phyloP scores from a whole-genome alignment of 345 rosid genomes.

The Lumnitzera racemosa region DNA sequence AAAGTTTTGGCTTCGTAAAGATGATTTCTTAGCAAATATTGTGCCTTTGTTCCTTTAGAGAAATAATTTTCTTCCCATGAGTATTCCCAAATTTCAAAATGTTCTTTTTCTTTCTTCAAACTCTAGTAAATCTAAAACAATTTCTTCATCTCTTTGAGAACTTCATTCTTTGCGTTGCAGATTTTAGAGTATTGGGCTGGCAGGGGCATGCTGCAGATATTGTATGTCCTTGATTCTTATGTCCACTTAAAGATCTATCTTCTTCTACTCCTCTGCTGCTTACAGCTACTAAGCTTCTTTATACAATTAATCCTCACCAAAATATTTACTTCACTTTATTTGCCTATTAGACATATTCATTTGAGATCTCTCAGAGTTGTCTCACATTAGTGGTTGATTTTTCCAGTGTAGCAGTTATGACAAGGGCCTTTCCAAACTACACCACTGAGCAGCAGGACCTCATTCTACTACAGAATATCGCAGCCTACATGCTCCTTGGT shows the following conservation, averaged over 20 bases:
- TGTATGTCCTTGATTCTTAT: slow-evolving; percentile 44
- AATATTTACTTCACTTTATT: neutral
- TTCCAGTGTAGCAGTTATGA: slow-evolving; percentile 94
- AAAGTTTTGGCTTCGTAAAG: too few species aligned
- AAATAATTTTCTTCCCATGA: too few species aligned
- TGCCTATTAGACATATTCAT: neutral
- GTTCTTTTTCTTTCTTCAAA: too few species aligned
- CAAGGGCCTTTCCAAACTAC: slow-evolving; percentile 84
- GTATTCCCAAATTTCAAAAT: too few species aligned
- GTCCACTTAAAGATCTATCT: neutral
- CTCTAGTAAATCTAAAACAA: too few species aligned
- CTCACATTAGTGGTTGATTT: neutral
- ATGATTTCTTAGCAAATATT: too few species aligned
- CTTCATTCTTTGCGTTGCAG: slow-evolving; percentile 30
- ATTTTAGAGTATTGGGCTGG: slow-evolving; percentile 89
- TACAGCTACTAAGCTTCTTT: neutral
- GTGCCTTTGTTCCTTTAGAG: too few species aligned
- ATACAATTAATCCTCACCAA: neutral
- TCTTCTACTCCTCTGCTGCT: neutral
- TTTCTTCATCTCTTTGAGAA: neutral
- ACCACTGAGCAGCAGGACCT: slow-evolving; percentile 34
- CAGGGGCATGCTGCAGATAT: slow-evolving; percentile 98
- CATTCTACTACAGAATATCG: slow-evolving; percentile 67
- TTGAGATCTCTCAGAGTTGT: neutral
- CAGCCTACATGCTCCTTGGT: slow-evolving; percentile 82